A percentile compares a stretch with the other conserved stretches of the same genome.
phyloP scores from a whole-genome alignment of 129 eudicot species.

The Ambrosia trifida region DNA sequence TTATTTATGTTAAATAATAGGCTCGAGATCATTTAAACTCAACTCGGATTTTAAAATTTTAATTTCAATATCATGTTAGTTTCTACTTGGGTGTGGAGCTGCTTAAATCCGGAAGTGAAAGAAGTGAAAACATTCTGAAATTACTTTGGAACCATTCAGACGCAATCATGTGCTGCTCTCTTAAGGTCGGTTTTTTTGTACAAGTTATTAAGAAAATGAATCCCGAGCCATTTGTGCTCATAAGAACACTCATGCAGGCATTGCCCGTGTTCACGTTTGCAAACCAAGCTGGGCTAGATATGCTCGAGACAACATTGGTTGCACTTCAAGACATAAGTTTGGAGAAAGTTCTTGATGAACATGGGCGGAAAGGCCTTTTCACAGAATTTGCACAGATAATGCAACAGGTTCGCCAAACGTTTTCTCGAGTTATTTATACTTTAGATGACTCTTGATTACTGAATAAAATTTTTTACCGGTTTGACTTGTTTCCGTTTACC shows the following conservation, averaged over 20 bases:
- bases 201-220: neutral
- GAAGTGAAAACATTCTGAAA: conserved; percentile 64
- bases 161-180: conserved; percentile 89
- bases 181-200: conserved; percentile 53
- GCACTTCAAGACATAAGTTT: conserved; percentile 90
- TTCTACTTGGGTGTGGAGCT: conserved; percentile 80
- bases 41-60: neutral
- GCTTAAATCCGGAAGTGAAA: conserved; percentile 45
- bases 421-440: neutral
- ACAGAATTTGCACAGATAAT: conserved; percentile 86
- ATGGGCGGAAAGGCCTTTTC: conserved; percentile 79
- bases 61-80: conserved; percentile 34
- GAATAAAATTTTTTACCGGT: too few species aligned
- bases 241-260: conserved; percentile 42
- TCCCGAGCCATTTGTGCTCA: neutral
- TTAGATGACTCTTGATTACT: neutral
- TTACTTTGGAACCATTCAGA: conserved; percentile 84
- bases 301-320: conserved; percentile 93
- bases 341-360: conserved; percentile 82
- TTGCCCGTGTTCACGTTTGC: conserved; percentile 84
- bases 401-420: conserved; percentile 68
- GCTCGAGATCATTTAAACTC: neutral
- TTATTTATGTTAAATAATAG: neutral
- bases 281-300: conserved; percentile 95
- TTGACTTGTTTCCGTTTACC: neutral